A percentile compares a stretch with the other conserved stretches of the same genome.
phyloP scores from a whole-genome alignment of 257 asterid genomes.

The Agastache rugosa region DNA sequence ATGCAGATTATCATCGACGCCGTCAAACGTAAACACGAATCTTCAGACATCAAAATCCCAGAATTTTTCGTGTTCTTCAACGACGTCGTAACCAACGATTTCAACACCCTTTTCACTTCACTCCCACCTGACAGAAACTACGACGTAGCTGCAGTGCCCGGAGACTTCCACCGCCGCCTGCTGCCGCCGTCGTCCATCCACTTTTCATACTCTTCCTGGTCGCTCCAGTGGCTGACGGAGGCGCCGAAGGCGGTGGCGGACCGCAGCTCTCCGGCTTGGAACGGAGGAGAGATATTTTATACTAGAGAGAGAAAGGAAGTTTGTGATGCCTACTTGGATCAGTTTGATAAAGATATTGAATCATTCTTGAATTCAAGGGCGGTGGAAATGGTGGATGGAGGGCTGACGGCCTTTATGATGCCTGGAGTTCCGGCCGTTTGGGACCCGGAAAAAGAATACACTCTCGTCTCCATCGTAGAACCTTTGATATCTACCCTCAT shows the following conservation, averaged over 20 bases:
- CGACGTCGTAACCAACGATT: slow-evolving; percentile 31
- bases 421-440: too few species aligned
- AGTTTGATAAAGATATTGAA: too few species aligned
- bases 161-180: slow-evolving; percentile 33
- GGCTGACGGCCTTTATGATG: too few species aligned
- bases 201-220: slow-evolving; percentile 41
- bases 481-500: slow-evolving; percentile 6
- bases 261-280: slow-evolving; percentile 34
- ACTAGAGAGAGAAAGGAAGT: too few species aligned
- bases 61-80: background rate
- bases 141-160: slow-evolving; percentile 27
- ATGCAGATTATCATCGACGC: slow-evolving; percentile 38
- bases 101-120: slow-evolving; percentile 39
- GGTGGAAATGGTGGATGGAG: too few species aligned
- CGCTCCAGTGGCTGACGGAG: slow-evolving; percentile 42
- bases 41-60: background rate
- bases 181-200: slow-evolving; percentile 39
- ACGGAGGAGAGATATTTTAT: slow-evolving; percentile 1
- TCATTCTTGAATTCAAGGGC: too few species aligned
- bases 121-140: slow-evolving; percentile 27
- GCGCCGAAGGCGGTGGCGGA: slow-evolving; percentile 33
- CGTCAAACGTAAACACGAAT: background rate
- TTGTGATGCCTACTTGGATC: too few species aligned
- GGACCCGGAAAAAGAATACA: too few species aligned
- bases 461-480: background rate